These are phyloP conservation scores for Sequoiadendron giganteum DNA, from an alignment of 75 land plant species.

Conservation along the genomic window DNA sequence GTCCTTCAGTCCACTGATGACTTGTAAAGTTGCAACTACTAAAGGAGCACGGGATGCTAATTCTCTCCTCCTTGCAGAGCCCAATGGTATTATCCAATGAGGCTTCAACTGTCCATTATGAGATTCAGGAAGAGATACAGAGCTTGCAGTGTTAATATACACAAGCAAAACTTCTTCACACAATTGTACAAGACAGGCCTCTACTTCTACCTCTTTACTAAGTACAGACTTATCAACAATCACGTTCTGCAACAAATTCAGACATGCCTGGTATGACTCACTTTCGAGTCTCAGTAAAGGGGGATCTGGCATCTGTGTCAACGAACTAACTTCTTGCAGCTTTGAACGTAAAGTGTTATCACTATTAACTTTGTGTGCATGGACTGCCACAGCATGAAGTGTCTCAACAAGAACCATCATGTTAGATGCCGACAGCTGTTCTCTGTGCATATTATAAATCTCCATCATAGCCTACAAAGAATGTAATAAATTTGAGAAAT, in stretches of 20 bases:
- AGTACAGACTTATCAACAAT: slow-evolving; percentile 51
- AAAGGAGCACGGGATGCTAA: slow-evolving; percentile 89
- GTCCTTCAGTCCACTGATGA: slow-evolving; percentile 65
- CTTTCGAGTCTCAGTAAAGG: slow-evolving; percentile 92
- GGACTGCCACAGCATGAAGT: slow-evolving; percentile 71
- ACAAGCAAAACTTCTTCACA: slow-evolving; percentile 81
- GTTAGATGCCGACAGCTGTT: slow-evolving; percentile 63
- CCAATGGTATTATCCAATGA: slow-evolving; percentile 79
- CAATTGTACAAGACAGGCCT: slow-evolving; percentile 71
- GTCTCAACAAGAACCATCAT: slow-evolving; percentile 73
- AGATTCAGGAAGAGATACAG: slow-evolving; percentile 24
- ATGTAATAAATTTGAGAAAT: not conserved
- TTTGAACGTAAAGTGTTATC: slow-evolving; percentile 53
- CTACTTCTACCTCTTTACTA: slow-evolving; percentile 68
- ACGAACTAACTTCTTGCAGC: slow-evolving; percentile 68
- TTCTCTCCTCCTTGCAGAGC: slow-evolving; percentile 90
- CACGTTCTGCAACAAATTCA: slow-evolving; percentile 76
- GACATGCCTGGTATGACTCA: slow-evolving; percentile 92
- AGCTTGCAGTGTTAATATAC: slow-evolving; percentile 58
- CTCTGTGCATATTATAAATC: slow-evolving; percentile 75
- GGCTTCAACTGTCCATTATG: slow-evolving; percentile 18
- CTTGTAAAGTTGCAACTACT: slow-evolving; percentile 86
- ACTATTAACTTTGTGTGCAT: slow-evolving; percentile 87
- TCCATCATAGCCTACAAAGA: slow-evolving; percentile 88
- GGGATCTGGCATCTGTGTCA: slow-evolving; percentile 94